These are phyloP conservation scores for Ogataea trehaloabstinens DNA, from an alignment of 805 yeast species.

Conservation along the genomic window DNA sequence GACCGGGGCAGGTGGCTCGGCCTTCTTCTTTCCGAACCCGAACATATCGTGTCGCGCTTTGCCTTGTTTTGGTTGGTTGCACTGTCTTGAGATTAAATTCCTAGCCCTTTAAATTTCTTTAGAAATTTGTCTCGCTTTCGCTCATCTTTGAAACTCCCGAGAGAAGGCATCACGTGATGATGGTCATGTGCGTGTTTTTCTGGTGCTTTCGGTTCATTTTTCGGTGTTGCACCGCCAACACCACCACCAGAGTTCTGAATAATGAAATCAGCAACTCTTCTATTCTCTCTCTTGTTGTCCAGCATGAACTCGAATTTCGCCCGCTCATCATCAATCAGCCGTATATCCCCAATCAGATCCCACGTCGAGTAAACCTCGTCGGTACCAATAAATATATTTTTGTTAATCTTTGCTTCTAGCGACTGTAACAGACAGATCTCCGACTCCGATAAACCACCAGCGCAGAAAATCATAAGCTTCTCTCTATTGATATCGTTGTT, in stretches of 20 bases:
- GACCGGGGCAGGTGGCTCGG: conserved; percentile 5
- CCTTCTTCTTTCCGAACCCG: conserved; percentile 29
- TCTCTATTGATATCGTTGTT: conserved; percentile 43
- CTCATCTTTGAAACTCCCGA: conserved; percentile 9
- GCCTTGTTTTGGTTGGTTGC: neutral
- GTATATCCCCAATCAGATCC: conserved; percentile 33
- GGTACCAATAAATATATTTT: conserved; percentile 79
- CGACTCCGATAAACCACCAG: conserved; percentile 87
- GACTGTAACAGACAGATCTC: conserved; percentile 79
- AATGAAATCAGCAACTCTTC: conserved; percentile 22
- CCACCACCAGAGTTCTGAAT: conserved; percentile 18
- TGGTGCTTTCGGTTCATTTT: too few species aligned
- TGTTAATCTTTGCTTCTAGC: conserved; percentile 56
- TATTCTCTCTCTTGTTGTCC: conserved; percentile 16
- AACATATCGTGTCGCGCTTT: conserved; percentile 12
- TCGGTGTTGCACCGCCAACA: conserved; percentile 2
- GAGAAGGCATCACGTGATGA: conserved; percentile 5
- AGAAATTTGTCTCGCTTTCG: conserved; percentile 22
- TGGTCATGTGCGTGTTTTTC: conserved; percentile 2
- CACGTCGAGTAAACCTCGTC: conserved; percentile 59
- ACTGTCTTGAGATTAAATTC: neutral
- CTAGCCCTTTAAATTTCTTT: conserved; percentile 24
- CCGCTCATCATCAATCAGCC: conserved; percentile 27
- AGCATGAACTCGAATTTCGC: conserved; percentile 24
- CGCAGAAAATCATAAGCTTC: conserved; percentile 71